Percentiles rank a stretch among this genome's conserved stretches.
Conservation (phyloP, 2,329 filamentous ascomycete species). For the Xylariaceae sp. region DNA sequence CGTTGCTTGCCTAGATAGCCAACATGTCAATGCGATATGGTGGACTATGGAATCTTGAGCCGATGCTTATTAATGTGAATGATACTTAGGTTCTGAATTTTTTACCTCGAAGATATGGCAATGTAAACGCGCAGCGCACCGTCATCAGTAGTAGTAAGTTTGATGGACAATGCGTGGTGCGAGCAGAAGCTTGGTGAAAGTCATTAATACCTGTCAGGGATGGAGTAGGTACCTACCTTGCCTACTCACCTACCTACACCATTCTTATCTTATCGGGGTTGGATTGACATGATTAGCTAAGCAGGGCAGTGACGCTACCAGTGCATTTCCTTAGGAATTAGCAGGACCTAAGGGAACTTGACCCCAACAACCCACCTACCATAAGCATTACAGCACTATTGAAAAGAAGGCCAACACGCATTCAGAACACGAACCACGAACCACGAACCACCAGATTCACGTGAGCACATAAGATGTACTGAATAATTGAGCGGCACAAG, state of each 20-base stretch:
- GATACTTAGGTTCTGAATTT: too few species aligned
- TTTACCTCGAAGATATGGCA: too few species aligned
- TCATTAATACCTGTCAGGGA: too few species aligned
- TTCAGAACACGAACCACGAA: constrained; percentile 8
- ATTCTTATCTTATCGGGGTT: constrained; percentile 30
- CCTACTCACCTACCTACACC: too few species aligned
- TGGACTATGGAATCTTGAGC: background rate
- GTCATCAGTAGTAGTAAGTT: too few species aligned
- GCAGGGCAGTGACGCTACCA: constrained; percentile 26
- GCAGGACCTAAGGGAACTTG: constrained; percentile 34
- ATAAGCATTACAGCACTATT: constrained; percentile 15
- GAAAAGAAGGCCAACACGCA: constrained; percentile 3
- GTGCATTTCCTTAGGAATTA: constrained; percentile 30
- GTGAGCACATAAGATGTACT: constrained; percentile 17
- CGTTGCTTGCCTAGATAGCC: constrained; percentile 28
- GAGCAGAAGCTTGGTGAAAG: too few species aligned
- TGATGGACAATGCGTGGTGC: too few species aligned
- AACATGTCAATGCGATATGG: constrained; percentile 28
- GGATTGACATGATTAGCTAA: constrained; percentile 36
- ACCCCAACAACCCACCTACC: constrained; percentile 34
- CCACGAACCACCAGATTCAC: constrained; percentile 16
- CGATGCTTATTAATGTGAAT: too few species aligned
- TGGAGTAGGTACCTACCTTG: too few species aligned
- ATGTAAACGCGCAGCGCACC: too few species aligned
- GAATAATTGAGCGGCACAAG: constrained; percentile 11